A percentile compares a stretch with the other conserved stretches of the same genome.
These are phyloP conservation scores for Trametes sp. DNA, from an alignment of 1,284 basidiomycete species.

Conservation along the genomic window DNA sequence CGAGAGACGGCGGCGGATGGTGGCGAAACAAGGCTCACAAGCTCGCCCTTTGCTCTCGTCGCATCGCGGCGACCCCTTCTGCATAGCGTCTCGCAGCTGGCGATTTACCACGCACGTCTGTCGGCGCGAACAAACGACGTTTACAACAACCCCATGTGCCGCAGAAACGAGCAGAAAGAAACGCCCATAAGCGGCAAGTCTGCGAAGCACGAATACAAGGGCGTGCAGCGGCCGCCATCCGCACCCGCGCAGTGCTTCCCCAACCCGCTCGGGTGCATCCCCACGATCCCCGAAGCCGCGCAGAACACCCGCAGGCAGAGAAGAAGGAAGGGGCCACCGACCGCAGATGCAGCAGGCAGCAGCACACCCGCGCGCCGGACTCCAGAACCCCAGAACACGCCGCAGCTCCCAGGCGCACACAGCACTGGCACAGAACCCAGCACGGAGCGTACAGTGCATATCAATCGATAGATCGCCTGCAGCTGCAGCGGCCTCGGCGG, in stretches of 20 bases:
- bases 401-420: neutral
- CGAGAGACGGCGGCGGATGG: no score
- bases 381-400: neutral
- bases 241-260: neutral
- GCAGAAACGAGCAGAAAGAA: slow-evolving; percentile 34
- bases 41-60: no score
- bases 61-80: no score
- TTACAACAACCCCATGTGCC: no score
- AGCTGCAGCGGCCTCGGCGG: neutral
- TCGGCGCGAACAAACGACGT: no score
- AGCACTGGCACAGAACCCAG: neutral
- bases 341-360: neutral
- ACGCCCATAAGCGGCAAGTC: neutral
- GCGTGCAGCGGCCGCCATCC: no score
- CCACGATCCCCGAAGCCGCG: neutral
- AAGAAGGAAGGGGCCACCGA: neutral
- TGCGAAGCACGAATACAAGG: neutral
- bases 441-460: neutral
- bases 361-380: no score
- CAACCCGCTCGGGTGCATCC: neutral
- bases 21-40: no score
- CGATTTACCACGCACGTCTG: no score
- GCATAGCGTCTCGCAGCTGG: no score
- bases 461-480: neutral
- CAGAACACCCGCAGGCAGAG: neutral